phyloP scores from a whole-genome alignment of 441 rosid genomes.

The Erodium texanum region DNA sequence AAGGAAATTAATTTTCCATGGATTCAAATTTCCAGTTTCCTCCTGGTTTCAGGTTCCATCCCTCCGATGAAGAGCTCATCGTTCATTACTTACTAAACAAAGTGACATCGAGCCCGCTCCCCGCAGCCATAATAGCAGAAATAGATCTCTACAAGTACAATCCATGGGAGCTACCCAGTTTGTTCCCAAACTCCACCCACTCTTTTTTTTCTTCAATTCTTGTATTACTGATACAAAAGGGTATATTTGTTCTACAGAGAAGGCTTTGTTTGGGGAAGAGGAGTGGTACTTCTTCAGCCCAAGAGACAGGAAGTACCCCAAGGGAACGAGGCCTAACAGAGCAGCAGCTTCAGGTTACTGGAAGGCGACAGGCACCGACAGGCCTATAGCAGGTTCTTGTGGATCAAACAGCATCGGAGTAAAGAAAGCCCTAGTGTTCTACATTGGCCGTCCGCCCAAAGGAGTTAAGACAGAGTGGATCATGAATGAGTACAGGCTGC shows the following conservation, averaged over 20 bases:
- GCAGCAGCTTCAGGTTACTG: slow-evolving; percentile 48
- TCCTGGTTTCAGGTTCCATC: slow-evolving; percentile 56
- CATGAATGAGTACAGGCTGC: slow-evolving; percentile 45
- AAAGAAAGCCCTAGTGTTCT: slow-evolving; percentile 48
- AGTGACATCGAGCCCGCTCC: slow-evolving; percentile 32
- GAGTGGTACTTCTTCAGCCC: no score
- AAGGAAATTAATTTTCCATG: slow-evolving; percentile 12
- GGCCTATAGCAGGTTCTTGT: slow-evolving; percentile 29
- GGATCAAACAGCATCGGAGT: slow-evolving; percentile 35
- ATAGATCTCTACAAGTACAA: slow-evolving; percentile 39
- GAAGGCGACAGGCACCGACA: slow-evolving; percentile 47
- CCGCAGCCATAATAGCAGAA: slow-evolving; percentile 39
- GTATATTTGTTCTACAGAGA: slow-evolving; percentile 23
- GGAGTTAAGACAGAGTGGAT: slow-evolving; percentile 43
- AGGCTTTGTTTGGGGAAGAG: slow-evolving; percentile 43
- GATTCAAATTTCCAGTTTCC: slow-evolving; percentile 30
- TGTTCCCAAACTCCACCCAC: no score
- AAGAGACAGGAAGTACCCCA: slow-evolving; percentile 48
- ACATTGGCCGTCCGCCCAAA: slow-evolving; percentile 36
- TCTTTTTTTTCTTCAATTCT: no score
- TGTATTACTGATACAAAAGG: no score
- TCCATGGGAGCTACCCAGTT: slow-evolving; percentile 54
- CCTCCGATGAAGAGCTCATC: slow-evolving; percentile 54
- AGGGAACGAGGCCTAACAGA: slow-evolving; percentile 44
- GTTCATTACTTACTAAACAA: slow-evolving; percentile 41